A percentile compares a stretch with the other conserved stretches of the same genome.
Evolutionary conservation across 2,329 filamentous ascomycete genomes (phyloP).

Genomic region (Teratosphaeria gauchensis): DNA sequence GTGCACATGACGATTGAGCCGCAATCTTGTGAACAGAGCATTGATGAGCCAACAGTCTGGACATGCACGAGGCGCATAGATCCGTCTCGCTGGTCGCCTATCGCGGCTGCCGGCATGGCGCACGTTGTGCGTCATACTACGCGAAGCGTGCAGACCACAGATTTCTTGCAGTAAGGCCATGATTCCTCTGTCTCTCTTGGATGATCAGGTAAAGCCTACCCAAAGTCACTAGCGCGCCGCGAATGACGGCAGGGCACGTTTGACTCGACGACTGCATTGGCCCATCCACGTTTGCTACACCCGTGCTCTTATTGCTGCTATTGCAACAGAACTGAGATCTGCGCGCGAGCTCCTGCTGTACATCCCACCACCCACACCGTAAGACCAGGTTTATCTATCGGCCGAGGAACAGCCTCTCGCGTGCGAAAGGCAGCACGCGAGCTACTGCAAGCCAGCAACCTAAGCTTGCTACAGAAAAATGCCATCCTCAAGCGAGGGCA

Average conservation of each 20-base stretch:
- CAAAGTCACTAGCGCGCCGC: background rate
- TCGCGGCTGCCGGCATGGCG: background rate
- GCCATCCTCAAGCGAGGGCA: background rate
- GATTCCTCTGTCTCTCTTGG: background rate
- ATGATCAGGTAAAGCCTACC: background rate
- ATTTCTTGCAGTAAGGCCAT: background rate
- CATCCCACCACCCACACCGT: background rate
- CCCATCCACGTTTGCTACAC: background rate
- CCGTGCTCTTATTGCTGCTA: background rate
- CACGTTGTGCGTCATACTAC: background rate
- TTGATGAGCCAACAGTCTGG: background rate
- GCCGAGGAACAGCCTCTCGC: background rate
- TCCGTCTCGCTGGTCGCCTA: background rate
- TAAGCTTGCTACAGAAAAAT: background rate
- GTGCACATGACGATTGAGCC: background rate
- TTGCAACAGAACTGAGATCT: background rate
- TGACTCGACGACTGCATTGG: background rate
- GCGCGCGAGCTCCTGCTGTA: background rate
- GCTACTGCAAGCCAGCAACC: background rate
- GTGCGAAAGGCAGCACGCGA: background rate
- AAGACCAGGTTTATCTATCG: background rate
- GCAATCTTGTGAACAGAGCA: background rate
- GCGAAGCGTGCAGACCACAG: background rate
- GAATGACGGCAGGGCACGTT: background rate
- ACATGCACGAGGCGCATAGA: background rate